A percentile compares a stretch with the other conserved stretches of the same genome.
These are phyloP conservation scores for Blastocystis sp. DNA, from an alignment of 352 stramenopile genomes.

Conservation along the genomic window DNA sequence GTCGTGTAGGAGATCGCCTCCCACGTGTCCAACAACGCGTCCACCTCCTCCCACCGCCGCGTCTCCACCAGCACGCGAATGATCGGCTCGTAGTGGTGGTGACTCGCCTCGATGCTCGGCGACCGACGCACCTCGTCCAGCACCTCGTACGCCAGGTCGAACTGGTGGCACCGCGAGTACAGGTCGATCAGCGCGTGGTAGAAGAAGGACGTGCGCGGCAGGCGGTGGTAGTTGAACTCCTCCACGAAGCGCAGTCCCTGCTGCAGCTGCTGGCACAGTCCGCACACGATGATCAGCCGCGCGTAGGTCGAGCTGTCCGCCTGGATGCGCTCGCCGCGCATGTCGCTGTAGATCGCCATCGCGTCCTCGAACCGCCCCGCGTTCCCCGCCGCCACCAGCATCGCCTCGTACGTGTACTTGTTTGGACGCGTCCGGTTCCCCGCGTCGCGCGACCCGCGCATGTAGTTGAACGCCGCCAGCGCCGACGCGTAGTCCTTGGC, in stretches of 20 bases:
- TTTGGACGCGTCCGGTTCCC: slow-evolving; percentile 1
- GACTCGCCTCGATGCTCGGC: slow-evolving; percentile 34
- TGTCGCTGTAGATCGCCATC: slow-evolving; percentile 55
- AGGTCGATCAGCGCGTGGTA: slow-evolving; percentile 73
- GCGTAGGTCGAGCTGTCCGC: slow-evolving; percentile 55
- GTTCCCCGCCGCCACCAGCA: slow-evolving; percentile 64
- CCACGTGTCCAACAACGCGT: slow-evolving; percentile 24
- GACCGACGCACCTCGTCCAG: slow-evolving; percentile 42
- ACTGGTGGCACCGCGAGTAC: slow-evolving; percentile 24
- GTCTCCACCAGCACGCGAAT: slow-evolving; percentile 14
- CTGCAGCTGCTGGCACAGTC: slow-evolving; percentile 17
- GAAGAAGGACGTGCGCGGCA: slow-evolving; percentile 66
- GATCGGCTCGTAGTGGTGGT: slow-evolving; percentile 70
- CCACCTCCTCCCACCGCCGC: slow-evolving; percentile 39
- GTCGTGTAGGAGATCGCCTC: slow-evolving; percentile 15
- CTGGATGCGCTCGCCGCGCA: slow-evolving; percentile 48
- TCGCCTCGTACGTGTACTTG: slow-evolving; percentile 73
- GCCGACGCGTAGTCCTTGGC: slow-evolving; percentile 65
- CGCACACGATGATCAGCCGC: slow-evolving; percentile 62
- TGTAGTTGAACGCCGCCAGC: slow-evolving; percentile 60
- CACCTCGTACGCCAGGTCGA: neutral
- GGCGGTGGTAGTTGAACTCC: neutral
- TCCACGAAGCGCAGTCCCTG: slow-evolving; percentile 16
- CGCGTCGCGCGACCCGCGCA: neutral
- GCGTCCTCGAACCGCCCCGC: slow-evolving; percentile 18